A percentile compares a stretch with the other conserved stretches of the same genome.
These are phyloP conservation scores for Neurospora intermedia DNA, from an alignment of 495 filamentous ascomycete species.

Conservation along the genomic window DNA sequence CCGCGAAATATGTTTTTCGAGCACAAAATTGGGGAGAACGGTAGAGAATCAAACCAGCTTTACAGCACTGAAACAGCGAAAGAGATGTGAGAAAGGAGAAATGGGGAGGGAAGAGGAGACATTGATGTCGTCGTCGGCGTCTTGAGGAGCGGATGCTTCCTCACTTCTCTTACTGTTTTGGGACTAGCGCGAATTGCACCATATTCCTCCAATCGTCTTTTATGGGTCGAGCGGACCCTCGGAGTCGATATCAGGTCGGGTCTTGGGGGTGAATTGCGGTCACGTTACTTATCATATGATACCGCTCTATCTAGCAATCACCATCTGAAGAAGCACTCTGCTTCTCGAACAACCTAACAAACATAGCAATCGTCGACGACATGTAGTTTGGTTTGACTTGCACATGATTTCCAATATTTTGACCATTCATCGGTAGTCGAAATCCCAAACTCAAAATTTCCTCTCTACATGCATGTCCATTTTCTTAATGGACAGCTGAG, in stretches of 20 bases:
- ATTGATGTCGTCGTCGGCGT: slow-evolving; percentile 17
- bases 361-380: not conserved
- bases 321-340: not conserved
- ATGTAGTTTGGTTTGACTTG: not conserved
- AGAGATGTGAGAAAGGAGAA: slow-evolving; percentile 1
- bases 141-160: slow-evolving; percentile 8
- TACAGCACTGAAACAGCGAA: not conserved
- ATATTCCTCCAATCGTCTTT: slow-evolving; percentile 15
- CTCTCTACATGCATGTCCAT: not conserved
- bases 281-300: not conserved
- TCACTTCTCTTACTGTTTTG: slow-evolving; percentile 6
- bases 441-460: not conserved
- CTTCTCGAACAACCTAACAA: not conserved
- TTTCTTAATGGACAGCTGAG: not conserved
- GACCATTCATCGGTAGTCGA: not conserved
- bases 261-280: too few relatives aligned
- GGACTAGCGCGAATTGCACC: slow-evolving; percentile 27
- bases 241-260: too few relatives aligned
- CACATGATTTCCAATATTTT: not conserved
- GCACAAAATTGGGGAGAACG: not conserved
- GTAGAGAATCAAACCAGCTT: not conserved
- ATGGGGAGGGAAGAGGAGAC: not conserved
- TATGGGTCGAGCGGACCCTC: not conserved
- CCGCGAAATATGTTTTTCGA: not conserved
- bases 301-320: not conserved